Base-by-base conservation (phyloP, 192 early-diverging fungal genomes). In the Entrophospora sp. region DNA sequence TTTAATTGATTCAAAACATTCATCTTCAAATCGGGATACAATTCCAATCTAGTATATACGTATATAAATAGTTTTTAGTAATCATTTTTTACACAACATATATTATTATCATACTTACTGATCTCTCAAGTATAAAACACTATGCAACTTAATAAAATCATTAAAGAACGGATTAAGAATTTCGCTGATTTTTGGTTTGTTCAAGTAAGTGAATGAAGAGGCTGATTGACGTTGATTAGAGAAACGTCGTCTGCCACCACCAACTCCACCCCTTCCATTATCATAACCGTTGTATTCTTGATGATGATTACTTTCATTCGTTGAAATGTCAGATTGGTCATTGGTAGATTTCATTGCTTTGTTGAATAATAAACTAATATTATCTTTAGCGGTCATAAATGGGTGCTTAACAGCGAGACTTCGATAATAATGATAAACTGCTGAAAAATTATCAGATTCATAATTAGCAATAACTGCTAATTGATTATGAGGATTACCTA, bases 401-500 rank as follows among this genome's bases (percentile, higher is more conserved):
- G 75, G 75, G n/a, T 72, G 66, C 43, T 56, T 71, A 30, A 76
- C 75, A n/a, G 69, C 75, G 68, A 79, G 56, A 57, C 77, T 79
- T 9, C 75, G 68, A 52, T 75, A 77, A 64, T 81, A 81, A 69
- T 74, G 76, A 22, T 77, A 74, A 8, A 79, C 51, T 5, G 78
- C 78, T 32, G 71, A 49, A 61, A 79, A 77, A 35, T 79, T 72
- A 56, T 81, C 76, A 16, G 68, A 66, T 2, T 70, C 68, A 30
- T 87, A 84, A 6, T 81, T 83, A 3, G 77, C 77, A 46, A 90
- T 75, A 1, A 90, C 87, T 1, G 85, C 88, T n/a, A 90, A 71
- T 72, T 90, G 88, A 67, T 89, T 90, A 66, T 85, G 89, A 0
- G 88, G 87, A 61, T 87, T 87, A 36, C 83, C 83, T 52, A 30